Evolutionary conservation across 768 basidiomycete species (phyloP).

Genomic region (Leccinellum rugosiceps): DNA sequence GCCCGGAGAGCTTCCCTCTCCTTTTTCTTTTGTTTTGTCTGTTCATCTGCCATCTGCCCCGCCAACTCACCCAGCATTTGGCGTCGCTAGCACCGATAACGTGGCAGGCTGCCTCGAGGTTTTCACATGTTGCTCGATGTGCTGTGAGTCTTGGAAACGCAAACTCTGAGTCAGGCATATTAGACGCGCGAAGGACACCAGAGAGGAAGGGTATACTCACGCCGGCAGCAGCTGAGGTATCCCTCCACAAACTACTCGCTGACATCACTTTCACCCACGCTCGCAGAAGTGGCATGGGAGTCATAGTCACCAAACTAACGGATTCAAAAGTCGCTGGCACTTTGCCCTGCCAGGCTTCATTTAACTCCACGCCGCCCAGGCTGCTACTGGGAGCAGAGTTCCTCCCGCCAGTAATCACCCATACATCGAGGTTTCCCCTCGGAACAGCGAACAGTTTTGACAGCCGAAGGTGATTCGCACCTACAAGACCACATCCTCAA

Average conservation of each 20-base stretch:
- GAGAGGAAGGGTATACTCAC: neutral
- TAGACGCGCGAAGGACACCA: neutral
- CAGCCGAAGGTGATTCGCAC: conserved; percentile 94
- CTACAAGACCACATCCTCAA: conserved; percentile 35
- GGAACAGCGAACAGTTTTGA: conserved; percentile 83
- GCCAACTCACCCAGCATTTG: too few relatives aligned
- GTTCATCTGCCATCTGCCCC: too few relatives aligned
- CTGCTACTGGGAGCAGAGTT: conserved; percentile 27
- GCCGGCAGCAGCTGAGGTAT: neutral
- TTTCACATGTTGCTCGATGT: too few relatives aligned
- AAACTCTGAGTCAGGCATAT: too few relatives aligned
- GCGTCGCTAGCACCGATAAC: too few relatives aligned
- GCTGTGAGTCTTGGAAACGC: too few relatives aligned
- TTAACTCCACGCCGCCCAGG: neutral
- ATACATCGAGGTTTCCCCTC: conserved; percentile 92
- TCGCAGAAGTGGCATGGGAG: neutral
- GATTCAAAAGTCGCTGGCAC: neutral
- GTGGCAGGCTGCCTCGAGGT: too few relatives aligned
- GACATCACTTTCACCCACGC: neutral
- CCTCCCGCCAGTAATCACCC: conserved; percentile 77
- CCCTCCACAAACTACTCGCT: neutral
- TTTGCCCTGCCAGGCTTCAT: neutral
- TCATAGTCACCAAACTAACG: neutral
- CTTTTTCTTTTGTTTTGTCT: too few relatives aligned
- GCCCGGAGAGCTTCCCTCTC: too few relatives aligned